phyloP scores from a whole-genome alignment of 257 asterid genomes.

The Fraxinus anomala region DNA sequence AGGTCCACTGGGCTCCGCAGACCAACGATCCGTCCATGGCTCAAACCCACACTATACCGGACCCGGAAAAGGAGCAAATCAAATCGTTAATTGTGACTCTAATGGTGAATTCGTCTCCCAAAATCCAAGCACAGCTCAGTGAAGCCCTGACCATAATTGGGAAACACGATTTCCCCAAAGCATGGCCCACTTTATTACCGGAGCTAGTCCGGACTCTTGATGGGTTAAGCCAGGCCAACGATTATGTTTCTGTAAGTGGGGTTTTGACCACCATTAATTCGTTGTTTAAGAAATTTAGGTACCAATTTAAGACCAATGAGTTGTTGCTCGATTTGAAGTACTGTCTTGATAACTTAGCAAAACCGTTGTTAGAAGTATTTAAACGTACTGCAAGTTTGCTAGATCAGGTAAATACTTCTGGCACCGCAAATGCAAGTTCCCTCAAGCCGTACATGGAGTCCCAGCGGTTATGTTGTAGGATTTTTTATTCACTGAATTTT shows the following conservation, averaged over 20 bases:
- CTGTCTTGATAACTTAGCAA: constrained; percentile 80
- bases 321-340: constrained; percentile 73
- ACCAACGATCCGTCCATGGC: constrained; percentile 33
- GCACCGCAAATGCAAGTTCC: constrained; percentile 41
- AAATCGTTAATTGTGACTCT: constrained; percentile 67
- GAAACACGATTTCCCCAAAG: constrained; percentile 73
- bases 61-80: constrained; percentile 74
- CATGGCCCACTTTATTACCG: constrained; percentile 77
- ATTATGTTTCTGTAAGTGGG: constrained; percentile 83
- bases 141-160: constrained; percentile 84
- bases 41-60: constrained; percentile 41
- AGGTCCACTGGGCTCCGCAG: constrained; percentile 61
- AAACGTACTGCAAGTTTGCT: constrained; percentile 56
- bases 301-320: constrained; percentile 69
- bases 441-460: constrained; percentile 73
- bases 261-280: constrained; percentile 68
- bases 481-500: constrained; percentile 75
- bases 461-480: constrained; percentile 84
- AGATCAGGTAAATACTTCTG: constrained; percentile 53
- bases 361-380: constrained; percentile 69
- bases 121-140: constrained; percentile 76
- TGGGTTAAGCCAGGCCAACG: constrained; percentile 56
- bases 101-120: constrained; percentile 63
- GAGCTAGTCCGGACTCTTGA: constrained; percentile 66
- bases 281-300: constrained; percentile 72